Evolutionary conservation across 2,329 filamentous ascomycete genomes (phyloP).

Genomic region (Fusarium sterilihyphosum): DNA sequence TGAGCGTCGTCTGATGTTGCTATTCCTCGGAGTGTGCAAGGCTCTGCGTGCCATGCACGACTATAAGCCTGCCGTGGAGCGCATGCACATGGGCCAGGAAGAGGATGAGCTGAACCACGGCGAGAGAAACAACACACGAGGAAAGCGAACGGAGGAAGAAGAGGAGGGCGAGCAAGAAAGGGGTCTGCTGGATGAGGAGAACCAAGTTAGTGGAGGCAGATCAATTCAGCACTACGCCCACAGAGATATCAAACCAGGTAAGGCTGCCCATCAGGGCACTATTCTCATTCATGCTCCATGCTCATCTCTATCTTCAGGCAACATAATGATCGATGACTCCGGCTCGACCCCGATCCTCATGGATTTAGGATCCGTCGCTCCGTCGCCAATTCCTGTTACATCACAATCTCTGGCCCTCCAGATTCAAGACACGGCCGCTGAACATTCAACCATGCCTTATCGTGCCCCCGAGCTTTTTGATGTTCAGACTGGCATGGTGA

Average conservation of each 20-base stretch:
- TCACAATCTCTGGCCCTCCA: constrained; percentile 90
- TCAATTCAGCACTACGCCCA: constrained; percentile 86
- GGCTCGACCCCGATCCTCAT: constrained; percentile 92
- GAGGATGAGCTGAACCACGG: constrained; percentile 52
- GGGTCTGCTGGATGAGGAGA: constrained; percentile 84
- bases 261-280: constrained; percentile 36
- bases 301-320: constrained; percentile 61
- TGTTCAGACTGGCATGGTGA: constrained; percentile 89
- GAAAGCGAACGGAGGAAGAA: constrained; percentile 67
- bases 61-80: constrained; percentile 67
- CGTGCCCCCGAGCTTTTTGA: constrained; percentile 97
- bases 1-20: constrained; percentile 84
- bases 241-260: constrained; percentile 96
- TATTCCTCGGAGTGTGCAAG: constrained; percentile 92
- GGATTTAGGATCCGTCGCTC: constrained; percentile 93
- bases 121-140: constrained; percentile 46
- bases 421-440: constrained; percentile 92
- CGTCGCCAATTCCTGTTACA: constrained; percentile 88
- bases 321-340: constrained; percentile 98
- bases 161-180: constrained; percentile 80
- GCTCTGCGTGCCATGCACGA: constrained; percentile 92
- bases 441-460: constrained; percentile 99
- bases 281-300: neutral
- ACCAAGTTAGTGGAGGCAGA: constrained; percentile 66
- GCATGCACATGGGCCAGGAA: constrained; percentile 62